Conservation (phyloP, 495 filamentous ascomycete genomes). For the Friedmanniomyces simplex region DNA sequence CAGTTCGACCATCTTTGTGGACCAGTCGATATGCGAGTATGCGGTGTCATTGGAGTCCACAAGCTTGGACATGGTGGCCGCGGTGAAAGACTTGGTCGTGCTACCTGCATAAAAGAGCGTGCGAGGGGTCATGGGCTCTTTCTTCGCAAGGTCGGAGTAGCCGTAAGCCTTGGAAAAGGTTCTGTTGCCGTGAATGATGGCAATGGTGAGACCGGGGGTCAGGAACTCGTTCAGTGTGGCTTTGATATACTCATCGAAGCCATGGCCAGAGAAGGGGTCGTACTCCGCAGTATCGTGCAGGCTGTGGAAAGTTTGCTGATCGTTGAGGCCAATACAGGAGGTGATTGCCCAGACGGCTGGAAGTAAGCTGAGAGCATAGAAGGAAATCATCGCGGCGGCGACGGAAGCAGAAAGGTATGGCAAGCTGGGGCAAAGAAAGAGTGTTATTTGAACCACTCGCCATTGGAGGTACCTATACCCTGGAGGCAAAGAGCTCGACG, state of each 20-base stretch:
- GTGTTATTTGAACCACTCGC: too few relatives aligned
- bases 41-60: conserved; percentile 1
- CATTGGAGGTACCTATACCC: too few relatives aligned
- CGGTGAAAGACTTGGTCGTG: conserved; percentile 7
- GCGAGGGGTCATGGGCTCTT: neutral
- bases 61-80: neutral
- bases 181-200: neutral
- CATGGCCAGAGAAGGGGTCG: too few relatives aligned
- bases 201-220: neutral
- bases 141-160: neutral
- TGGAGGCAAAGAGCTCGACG: too few relatives aligned
- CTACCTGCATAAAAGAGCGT: conserved; percentile 9
- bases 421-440: too few relatives aligned
- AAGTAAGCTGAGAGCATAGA: too few relatives aligned
- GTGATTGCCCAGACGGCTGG: too few relatives aligned
- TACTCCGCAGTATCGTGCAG: too few relatives aligned
- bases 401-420: too few relatives aligned
- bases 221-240: neutral
- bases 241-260: neutral
- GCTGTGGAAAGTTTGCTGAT: too few relatives aligned
- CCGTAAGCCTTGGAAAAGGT: conserved; percentile 3
- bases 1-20: conserved; percentile 39
- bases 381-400: too few relatives aligned
- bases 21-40: conserved; percentile 26
- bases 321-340: too few relatives aligned